phyloP scores from a whole-genome alignment of 306 rosid species.

The Quercus gilva region DNA sequence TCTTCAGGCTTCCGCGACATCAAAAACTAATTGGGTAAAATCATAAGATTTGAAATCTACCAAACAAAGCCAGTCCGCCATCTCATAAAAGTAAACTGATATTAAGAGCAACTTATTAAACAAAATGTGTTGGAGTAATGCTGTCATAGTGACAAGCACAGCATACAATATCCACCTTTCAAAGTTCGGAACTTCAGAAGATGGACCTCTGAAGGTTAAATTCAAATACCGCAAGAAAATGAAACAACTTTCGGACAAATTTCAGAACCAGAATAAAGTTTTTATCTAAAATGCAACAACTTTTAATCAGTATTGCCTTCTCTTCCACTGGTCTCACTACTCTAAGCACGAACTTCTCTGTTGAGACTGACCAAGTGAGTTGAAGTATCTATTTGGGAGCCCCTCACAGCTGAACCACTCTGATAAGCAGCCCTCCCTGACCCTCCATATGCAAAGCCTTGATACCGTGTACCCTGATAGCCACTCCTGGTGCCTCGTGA shows the following conservation, averaged over 20 bases:
- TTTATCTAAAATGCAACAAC: neutral
- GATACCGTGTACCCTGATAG: slow-evolving; percentile 54
- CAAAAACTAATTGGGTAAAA: too few species aligned
- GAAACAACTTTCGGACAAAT: neutral
- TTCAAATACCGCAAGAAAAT: neutral
- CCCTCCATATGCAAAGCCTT: slow-evolving; percentile 52
- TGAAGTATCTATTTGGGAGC: slow-evolving; percentile 62
- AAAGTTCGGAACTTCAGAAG: neutral
- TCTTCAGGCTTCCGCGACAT: too few species aligned
- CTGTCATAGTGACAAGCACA: neutral
- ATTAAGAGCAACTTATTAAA: neutral
- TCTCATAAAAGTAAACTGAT: neutral
- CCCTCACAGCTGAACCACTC: slow-evolving; percentile 52
- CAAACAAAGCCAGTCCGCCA: neutral
- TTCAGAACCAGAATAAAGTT: neutral
- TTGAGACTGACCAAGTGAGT: slow-evolving; percentile 80
- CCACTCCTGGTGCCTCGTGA: slow-evolving; percentile 46
- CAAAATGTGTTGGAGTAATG: neutral
- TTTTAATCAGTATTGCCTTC: neutral
- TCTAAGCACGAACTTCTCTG: slow-evolving; percentile 57
- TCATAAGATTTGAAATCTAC: neutral
- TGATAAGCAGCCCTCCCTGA: slow-evolving; percentile 54
- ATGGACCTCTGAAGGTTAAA: neutral
- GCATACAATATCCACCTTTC: neutral
- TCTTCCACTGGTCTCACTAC: neutral